Conservation (phyloP, 1,139 yeast genomes). For the Kodamaea anthophila region DNA sequence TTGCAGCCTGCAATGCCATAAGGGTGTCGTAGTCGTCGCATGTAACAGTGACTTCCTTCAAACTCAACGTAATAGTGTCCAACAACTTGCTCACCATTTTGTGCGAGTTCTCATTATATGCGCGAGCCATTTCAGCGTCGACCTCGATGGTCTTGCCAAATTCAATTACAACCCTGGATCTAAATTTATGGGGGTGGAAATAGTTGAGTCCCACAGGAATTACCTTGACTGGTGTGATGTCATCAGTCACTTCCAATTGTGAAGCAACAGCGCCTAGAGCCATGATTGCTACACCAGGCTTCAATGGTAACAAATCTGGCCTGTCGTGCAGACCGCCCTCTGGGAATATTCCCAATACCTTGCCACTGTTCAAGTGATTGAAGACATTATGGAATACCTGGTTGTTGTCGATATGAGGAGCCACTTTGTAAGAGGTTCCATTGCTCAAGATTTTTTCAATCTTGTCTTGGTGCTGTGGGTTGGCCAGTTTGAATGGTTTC, state of each 20-base stretch:
- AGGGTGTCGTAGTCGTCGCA: conserved; percentile 90
- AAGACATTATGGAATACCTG: conserved; percentile 58
- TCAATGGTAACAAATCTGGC: conserved; percentile 81
- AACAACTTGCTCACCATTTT: conserved; percentile 43
- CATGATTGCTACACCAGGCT: conserved; percentile 98
- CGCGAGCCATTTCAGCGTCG: conserved; percentile 33
- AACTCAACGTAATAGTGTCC: conserved; percentile 64
- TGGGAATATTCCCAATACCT: conserved; percentile 65
- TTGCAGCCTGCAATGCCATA: conserved; percentile 88
- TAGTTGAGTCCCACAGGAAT: conserved; percentile 98
- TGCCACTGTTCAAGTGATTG: conserved; percentile 49
- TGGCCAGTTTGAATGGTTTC: conserved; percentile 37
- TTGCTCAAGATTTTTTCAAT: conserved; percentile 32
- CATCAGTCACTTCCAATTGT: conserved; percentile 9
- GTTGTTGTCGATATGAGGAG: conserved; percentile 60
- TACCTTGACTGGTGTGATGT: conserved; percentile 48
- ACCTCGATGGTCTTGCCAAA: conserved; percentile 87
- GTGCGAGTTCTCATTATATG: conserved; percentile 12
- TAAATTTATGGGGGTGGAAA: conserved; percentile 90
- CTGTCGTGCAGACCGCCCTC: conserved; percentile 93
- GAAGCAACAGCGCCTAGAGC: conserved; percentile 75
- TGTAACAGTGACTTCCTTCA: conserved; percentile 85
- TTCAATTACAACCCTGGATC: conserved; percentile 92
- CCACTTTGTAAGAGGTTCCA: conserved; percentile 51
- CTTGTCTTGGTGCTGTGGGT: conserved; percentile 12